A percentile compares a stretch with the other conserved stretches of the same genome.
Evolutionary conservation across 129 eudicot species (phyloP).

Genomic region (Lactuca sativa): DNA sequence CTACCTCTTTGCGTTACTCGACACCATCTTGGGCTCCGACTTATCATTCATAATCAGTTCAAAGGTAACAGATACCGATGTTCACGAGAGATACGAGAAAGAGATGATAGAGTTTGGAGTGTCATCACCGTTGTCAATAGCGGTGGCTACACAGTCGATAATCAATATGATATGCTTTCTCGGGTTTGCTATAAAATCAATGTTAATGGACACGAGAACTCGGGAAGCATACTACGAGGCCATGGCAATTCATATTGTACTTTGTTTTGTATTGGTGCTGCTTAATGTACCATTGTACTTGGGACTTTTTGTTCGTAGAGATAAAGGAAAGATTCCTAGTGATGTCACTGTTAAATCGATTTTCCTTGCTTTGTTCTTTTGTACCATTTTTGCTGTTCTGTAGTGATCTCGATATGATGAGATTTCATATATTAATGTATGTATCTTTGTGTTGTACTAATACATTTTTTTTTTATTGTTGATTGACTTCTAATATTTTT

Average conservation of each 20-base stretch:
- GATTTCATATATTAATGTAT: neutral
- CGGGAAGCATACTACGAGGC: constrained; percentile 17
- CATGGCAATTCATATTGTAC: constrained; percentile 50
- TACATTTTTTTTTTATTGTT: too few relatives aligned
- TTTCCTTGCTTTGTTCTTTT: constrained; percentile 49
- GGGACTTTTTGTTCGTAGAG: constrained; percentile 61
- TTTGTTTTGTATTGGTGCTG: constrained; percentile 52
- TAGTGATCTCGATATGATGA: constrained; percentile 14
- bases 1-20: constrained; percentile 63
- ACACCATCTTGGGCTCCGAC: constrained; percentile 53
- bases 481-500: too few relatives aligned
- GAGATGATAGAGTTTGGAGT: constrained; percentile 84
- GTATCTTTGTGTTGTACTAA: neutral
- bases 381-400: constrained; percentile 40
- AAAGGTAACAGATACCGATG: constrained; percentile 57
- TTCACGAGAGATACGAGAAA: constrained; percentile 45
- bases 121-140: constrained; percentile 54
- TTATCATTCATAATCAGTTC: constrained; percentile 51
- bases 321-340: constrained; percentile 65
- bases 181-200: constrained; percentile 25
- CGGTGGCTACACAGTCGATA: constrained; percentile 52
- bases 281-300: constrained; percentile 61
- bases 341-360: constrained; percentile 42
- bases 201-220: constrained; percentile 5
- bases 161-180: constrained; percentile 55